phyloP scores from a whole-genome alignment of 306 rosid species.

The Styphnolobium japonicum region DNA sequence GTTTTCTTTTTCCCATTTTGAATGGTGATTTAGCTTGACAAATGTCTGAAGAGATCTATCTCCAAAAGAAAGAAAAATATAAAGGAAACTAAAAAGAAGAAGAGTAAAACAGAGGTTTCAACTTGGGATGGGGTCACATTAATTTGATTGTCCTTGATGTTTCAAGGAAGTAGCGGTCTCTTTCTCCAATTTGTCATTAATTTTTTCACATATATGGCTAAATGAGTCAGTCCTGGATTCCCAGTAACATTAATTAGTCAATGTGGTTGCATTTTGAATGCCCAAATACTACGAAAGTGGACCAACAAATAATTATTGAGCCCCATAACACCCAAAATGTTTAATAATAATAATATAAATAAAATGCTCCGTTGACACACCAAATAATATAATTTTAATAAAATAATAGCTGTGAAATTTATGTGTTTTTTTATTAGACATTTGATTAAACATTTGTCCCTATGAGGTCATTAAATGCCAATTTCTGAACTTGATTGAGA shows the following conservation, averaged over 20 bases:
- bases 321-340: neutral
- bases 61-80: neutral
- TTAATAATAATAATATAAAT: neutral
- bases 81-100: neutral
- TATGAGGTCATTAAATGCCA: neutral
- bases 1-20: neutral
- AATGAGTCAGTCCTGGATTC: constrained; percentile 1
- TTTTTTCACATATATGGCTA: constrained; percentile 15
- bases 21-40: neutral
- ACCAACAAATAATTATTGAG: constrained; percentile 8
- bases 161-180: neutral
- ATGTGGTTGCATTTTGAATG: constrained; percentile 7
- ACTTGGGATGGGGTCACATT: neutral
- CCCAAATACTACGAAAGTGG: constrained; percentile 25
- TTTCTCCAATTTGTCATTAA: constrained; percentile 28
- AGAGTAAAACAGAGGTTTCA: neutral
- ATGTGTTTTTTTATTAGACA: neutral
- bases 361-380: too few species aligned
- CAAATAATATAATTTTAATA: too few species aligned
- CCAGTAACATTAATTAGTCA: constrained; percentile 21
- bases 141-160: constrained; percentile 8
- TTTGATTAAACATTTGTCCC: neutral
- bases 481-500: neutral
- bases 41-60: neutral
- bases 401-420: neutral